These are phyloP conservation scores for Irpex sp. DNA, from an alignment of 1,284 basidiomycete genomes.

Conservation along the genomic window DNA sequence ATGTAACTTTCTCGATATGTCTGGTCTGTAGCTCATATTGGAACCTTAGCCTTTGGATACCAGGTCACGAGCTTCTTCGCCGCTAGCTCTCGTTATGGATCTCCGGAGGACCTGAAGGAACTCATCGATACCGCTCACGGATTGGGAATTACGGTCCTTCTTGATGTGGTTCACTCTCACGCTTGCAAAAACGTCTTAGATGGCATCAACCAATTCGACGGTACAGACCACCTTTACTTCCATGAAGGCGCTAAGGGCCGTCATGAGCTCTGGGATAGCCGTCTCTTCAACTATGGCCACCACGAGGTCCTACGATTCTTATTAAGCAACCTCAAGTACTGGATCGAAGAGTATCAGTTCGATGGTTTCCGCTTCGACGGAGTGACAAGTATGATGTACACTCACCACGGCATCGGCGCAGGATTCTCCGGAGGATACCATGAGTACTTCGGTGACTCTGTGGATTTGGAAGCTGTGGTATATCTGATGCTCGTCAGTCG, in stretches of 20 bases:
- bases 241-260: slow-evolving; percentile 88
- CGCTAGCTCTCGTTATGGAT: slow-evolving; percentile 92
- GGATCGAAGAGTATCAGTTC: slow-evolving; percentile 93
- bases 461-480: slow-evolving; percentile 88
- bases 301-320: slow-evolving; percentile 96
- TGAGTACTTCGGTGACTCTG: slow-evolving; percentile 89
- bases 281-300: slow-evolving; percentile 93
- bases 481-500: slow-evolving; percentile 94
- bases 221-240: slow-evolving; percentile 96
- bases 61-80: slow-evolving; percentile 98
- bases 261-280: slow-evolving; percentile 96
- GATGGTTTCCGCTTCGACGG: slow-evolving; percentile 99
- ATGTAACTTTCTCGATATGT: slow-evolving; percentile 27
- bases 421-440: slow-evolving; percentile 98
- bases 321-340: slow-evolving; percentile 92
- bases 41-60: slow-evolving; percentile 83
- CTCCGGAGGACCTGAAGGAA: slow-evolving; percentile 93
- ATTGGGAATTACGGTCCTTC: slow-evolving; percentile 88
- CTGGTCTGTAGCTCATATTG: slow-evolving; percentile 11
- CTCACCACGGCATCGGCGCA: slow-evolving; percentile 95
- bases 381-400: slow-evolving; percentile 99
- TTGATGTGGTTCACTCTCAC: slow-evolving; percentile 97
- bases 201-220: slow-evolving; percentile 94
- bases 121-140: slow-evolving; percentile 94
- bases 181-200: slow-evolving; percentile 98